These are phyloP conservation scores for Candida andamanensis DNA, from an alignment of 805 yeast species.

Conservation along the genomic window DNA sequence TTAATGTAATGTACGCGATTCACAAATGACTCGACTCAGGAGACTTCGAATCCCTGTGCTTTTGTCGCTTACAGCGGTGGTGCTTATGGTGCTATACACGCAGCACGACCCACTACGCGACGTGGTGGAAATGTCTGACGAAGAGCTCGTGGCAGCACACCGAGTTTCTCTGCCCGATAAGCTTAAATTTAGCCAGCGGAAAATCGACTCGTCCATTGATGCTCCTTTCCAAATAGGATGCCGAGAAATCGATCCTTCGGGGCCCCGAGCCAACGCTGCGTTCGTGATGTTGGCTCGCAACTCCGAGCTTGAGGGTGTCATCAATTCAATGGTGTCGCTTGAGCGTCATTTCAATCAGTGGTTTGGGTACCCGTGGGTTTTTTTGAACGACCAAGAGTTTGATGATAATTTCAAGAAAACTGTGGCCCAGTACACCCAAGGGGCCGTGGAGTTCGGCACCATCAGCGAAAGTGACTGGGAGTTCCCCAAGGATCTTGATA, in stretches of 20 bases:
- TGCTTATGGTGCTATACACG: background rate
- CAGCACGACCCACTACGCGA: background rate
- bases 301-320: constrained; percentile 71
- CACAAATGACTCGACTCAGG: background rate
- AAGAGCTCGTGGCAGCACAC: constrained; percentile 1
- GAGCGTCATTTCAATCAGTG: constrained; percentile 91
- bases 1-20: background rate
- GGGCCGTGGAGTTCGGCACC: constrained; percentile 67
- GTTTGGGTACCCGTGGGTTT: constrained; percentile 91
- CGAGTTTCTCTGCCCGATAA: constrained; percentile 3
- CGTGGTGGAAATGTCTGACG: constrained; percentile 1
- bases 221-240: constrained; percentile 55
- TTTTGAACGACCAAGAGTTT: constrained; percentile 78
- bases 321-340: constrained; percentile 63
- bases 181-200: constrained; percentile 6
- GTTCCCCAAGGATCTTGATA: constrained; percentile 42
- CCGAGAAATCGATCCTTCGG: constrained; percentile 33
- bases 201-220: constrained; percentile 19
- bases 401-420: constrained; percentile 53
- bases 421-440: constrained; percentile 49
- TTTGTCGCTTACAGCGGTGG: background rate
- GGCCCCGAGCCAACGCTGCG: constrained; percentile 70
- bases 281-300: constrained; percentile 82
- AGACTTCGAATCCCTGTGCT: background rate
- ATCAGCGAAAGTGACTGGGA: constrained; percentile 64